Conservation (phyloP, 306 rosid genomes). For the Betula pendula region DNA sequence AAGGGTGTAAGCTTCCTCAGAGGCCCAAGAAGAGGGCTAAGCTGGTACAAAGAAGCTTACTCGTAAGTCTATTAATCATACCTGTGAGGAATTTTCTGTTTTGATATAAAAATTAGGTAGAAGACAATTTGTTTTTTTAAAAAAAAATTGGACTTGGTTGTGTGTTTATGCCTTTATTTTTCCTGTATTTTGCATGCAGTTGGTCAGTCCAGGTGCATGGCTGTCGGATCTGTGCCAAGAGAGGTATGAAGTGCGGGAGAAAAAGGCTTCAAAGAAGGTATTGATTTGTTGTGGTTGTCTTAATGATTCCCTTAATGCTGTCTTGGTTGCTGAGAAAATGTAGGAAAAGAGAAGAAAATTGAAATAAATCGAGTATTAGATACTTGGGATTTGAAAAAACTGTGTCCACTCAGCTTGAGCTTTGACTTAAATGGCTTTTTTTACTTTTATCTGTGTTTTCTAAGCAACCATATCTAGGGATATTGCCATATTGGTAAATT, state of each 20-base stretch:
- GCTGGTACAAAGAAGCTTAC: constrained; percentile 49
- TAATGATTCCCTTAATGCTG: no score
- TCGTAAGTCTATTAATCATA: constrained; percentile 32
- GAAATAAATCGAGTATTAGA: not conserved
- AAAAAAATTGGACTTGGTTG: not conserved
- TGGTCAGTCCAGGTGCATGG: constrained; percentile 66
- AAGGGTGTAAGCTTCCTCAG: constrained; percentile 65
- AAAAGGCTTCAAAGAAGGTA: constrained; percentile 67
- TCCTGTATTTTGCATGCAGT: constrained; percentile 31
- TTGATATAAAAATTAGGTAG: not conserved
- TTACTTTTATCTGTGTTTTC: not conserved
- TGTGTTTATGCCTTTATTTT: not conserved
- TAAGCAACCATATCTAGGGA: not conserved
- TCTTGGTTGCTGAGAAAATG: no score
- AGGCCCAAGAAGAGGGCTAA: constrained; percentile 64
- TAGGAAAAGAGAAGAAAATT: not conserved
- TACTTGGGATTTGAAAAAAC: not conserved
- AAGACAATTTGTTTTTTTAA: not conserved
- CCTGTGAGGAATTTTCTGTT: not conserved
- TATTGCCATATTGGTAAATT: not conserved
- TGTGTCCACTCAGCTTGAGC: not conserved
- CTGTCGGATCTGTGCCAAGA: constrained; percentile 58
- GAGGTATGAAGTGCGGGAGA: constrained; percentile 67
- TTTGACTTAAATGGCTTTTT: not conserved
- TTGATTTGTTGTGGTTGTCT: no score